These are phyloP conservation scores for Oryza meridionalis DNA, from an alignment of 176 grass and related monocot species.

Conservation along the genomic window DNA sequence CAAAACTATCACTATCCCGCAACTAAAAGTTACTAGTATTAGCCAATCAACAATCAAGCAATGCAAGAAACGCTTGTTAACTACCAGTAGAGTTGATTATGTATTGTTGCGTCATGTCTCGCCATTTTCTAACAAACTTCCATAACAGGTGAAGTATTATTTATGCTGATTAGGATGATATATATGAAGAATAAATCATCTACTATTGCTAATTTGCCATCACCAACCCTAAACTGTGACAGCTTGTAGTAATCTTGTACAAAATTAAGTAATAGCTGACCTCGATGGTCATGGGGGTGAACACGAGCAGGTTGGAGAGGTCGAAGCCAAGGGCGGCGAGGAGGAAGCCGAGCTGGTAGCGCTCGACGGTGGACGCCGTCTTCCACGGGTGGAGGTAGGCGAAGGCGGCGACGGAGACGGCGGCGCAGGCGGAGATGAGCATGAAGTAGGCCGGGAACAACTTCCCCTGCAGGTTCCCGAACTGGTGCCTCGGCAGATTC, in stretches of 20 bases:
- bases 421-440: slow-evolving; percentile 67
- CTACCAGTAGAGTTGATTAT: neutral
- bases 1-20: neutral
- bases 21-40: neutral
- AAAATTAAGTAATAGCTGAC: slow-evolving; percentile 35
- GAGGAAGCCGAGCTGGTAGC: slow-evolving; percentile 92
- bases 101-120: too few relatives aligned
- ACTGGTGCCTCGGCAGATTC: slow-evolving; percentile 93
- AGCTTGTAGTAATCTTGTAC: neutral
- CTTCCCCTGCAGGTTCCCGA: slow-evolving; percentile 92
- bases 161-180: too few relatives aligned
- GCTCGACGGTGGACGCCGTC: slow-evolving; percentile 62
- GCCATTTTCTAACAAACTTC: too few relatives aligned
- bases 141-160: too few relatives aligned
- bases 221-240: neutral
- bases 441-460: slow-evolving; percentile 98
- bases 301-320: slow-evolving; percentile 91
- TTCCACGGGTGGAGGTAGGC: slow-evolving; percentile 96
- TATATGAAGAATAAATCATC: neutral
- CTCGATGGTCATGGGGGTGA: slow-evolving; percentile 98
- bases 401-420: slow-evolving; percentile 77
- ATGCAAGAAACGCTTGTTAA: neutral
- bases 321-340: slow-evolving; percentile 72
- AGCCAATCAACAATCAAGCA: neutral
- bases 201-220: neutral